A percentile compares a stretch with the other conserved stretches of the same genome.
phyloP scores from a whole-genome alignment of 2,329 filamentous ascomycete genomes.

The Venturia carpophila region DNA sequence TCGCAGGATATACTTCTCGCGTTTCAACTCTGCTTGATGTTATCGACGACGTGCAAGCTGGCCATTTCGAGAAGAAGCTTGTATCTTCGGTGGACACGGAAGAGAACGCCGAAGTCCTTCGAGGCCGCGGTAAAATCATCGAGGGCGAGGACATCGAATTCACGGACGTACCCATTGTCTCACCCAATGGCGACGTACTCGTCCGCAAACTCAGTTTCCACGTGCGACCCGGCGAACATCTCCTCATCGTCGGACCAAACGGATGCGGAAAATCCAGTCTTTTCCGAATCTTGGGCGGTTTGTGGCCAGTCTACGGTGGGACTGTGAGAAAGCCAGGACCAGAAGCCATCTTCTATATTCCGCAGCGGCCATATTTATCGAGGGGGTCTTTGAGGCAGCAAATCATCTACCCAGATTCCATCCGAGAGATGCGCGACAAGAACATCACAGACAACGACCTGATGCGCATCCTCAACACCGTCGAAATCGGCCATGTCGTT shows the following conservation, averaged over 20 bases:
- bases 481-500: slow-evolving; percentile 78
- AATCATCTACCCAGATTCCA: slow-evolving; percentile 87
- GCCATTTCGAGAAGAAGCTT: slow-evolving; percentile 92
- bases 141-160: slow-evolving; percentile 83
- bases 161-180: slow-evolving; percentile 86
- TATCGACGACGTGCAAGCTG: slow-evolving; percentile 85
- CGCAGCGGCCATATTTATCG: slow-evolving; percentile 87
- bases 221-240: slow-evolving; percentile 77
- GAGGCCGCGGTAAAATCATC: slow-evolving; percentile 70
- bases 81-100: slow-evolving; percentile 80
- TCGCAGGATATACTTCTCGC: slow-evolving; percentile 89
- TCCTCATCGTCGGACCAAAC: slow-evolving; percentile 92
- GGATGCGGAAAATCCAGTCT: slow-evolving; percentile 94
- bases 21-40: slow-evolving; percentile 86
- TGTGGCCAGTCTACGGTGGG: slow-evolving; percentile 97
- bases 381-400: slow-evolving; percentile 90
- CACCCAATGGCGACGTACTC: slow-evolving; percentile 89
- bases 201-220: slow-evolving; percentile 79
- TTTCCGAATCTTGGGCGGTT: slow-evolving; percentile 89
- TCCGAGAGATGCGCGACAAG: slow-evolving; percentile 80
- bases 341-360: slow-evolving; percentile 95
- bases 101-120: slow-evolving; percentile 73
- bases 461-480: slow-evolving; percentile 62
- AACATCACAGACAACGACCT: slow-evolving; percentile 77
- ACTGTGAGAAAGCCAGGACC: slow-evolving; percentile 86